phyloP scores from a whole-genome alignment of 2,329 filamentous ascomycete genomes.

The Penicillium freii region DNA sequence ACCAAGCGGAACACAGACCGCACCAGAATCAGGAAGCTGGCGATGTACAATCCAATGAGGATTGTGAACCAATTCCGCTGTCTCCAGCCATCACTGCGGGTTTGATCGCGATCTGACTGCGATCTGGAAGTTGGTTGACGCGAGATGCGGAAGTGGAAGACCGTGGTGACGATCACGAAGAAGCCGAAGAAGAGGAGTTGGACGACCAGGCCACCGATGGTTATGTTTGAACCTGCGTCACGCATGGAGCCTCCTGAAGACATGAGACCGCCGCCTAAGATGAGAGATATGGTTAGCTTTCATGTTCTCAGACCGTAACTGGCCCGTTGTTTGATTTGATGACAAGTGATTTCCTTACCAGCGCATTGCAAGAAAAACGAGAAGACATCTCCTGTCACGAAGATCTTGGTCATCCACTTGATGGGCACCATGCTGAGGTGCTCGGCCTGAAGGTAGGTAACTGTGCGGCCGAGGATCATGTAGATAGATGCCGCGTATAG shows the following conservation, averaged over 20 bases:
- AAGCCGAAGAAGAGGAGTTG: constrained; percentile 60
- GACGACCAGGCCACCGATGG: constrained; percentile 56
- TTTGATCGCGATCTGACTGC: constrained; percentile 8
- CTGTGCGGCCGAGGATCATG: constrained; percentile 41
- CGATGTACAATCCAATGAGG: constrained; percentile 18
- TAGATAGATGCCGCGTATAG: constrained; percentile 44
- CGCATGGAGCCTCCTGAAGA: constrained; percentile 18
- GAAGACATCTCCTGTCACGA: constrained; percentile 35
- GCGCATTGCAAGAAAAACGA: constrained; percentile 34
- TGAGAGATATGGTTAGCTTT: not conserved
- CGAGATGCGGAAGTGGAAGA: constrained; percentile 52
- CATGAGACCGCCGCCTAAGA: constrained; percentile 33
- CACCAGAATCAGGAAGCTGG: constrained; percentile 26
- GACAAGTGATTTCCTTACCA: constrained; percentile 14
- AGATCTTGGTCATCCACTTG: constrained; percentile 41
- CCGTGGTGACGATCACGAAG: constrained; percentile 51
- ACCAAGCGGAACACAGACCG: constrained; percentile 31
- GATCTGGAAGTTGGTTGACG: constrained; percentile 13
- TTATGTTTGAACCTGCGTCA: constrained; percentile 38
- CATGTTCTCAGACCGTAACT: not conserved
- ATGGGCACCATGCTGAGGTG: constrained; percentile 30
- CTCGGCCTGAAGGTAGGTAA: constrained; percentile 36
- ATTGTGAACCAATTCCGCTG: constrained; percentile 22
- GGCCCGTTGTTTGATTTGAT: not conserved
- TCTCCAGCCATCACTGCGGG: constrained; percentile 12